Conservation (phyloP, 1,284 basidiomycete species). For the Singerocomus rubriflavus region DNA sequence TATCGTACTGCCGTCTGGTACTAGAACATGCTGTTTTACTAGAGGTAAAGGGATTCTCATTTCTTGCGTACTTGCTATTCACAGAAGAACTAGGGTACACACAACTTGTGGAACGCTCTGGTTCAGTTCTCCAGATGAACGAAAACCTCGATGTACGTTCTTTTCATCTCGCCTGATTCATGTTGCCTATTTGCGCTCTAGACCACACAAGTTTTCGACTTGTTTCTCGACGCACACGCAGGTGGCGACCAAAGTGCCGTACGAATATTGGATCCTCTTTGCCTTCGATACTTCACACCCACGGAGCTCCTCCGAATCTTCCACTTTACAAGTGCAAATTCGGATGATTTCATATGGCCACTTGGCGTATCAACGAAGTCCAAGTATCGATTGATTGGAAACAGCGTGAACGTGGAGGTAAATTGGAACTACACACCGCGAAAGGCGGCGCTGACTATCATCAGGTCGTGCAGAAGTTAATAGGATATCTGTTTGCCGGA, state of each 20-base stretch:
- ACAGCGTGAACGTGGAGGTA: slow-evolving; percentile 75
- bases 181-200: slow-evolving; percentile 28
- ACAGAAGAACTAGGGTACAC: slow-evolving; percentile 57
- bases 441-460: slow-evolving; percentile 5
- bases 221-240: slow-evolving; percentile 49
- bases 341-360: slow-evolving; percentile 56
- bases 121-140: slow-evolving; percentile 71
- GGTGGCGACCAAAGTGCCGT: slow-evolving; percentile 43
- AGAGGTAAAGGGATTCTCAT: slow-evolving; percentile 46
- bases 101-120: slow-evolving; percentile 67
- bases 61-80: neutral
- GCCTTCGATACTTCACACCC: slow-evolving; percentile 70
- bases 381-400: slow-evolving; percentile 72
- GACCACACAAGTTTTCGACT: slow-evolving; percentile 61
- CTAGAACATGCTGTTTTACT: slow-evolving; percentile 73
- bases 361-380: slow-evolving; percentile 54
- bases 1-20: slow-evolving; percentile 63
- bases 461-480: slow-evolving; percentile 27
- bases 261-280: slow-evolving; percentile 52
- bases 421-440: neutral
- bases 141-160: slow-evolving; percentile 57
- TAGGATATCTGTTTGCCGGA: slow-evolving; percentile 25
- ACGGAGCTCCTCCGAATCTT: slow-evolving; percentile 67
- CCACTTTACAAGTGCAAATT: slow-evolving; percentile 41
- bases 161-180: neutral